Base-by-base conservation (phyloP, 805 yeast genomes). In the Schizosaccharomyces japonicus region DNA sequence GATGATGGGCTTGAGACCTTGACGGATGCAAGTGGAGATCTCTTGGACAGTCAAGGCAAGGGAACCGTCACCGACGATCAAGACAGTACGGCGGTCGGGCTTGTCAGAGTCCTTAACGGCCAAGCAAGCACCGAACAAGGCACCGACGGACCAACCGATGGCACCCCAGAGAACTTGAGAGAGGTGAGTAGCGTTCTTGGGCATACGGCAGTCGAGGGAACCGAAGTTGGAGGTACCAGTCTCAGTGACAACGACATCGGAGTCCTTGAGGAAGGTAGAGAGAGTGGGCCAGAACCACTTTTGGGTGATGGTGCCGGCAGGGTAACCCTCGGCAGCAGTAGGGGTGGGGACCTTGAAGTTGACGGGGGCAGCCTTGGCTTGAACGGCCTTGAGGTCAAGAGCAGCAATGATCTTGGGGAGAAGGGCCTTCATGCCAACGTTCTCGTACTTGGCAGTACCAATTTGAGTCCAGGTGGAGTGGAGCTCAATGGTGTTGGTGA, bases 41-140 rank as follows among this genome's bases (percentile, higher is more conserved):
- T 85, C 95, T 66, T 85, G 58, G 49, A 79, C 68, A 3, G 95
- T 83, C 93, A 85, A 80, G 65, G 82, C 94, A 1, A 94, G 87
- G 2, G 94, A 77, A 1, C 95, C 95, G 60, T 85, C 95, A 49
- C 95, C 95, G 65, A 80, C 84, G 17, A 82, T 63, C 25, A 84
- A 65, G 21, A 82, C 66, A 42, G 84, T 67, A 55, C 93, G 70
- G 29, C 76, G 69, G 11, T 2, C 55, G 44, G 56, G 52, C 32
- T 57, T 56, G 34, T 56, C 55, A 11, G 55, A 52, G 4, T 66
- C 63, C 39, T 55, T 57, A 45, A 67, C 54, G 0, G 90, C 95
- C 48, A 80, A 63, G 17, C 81, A 75, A 26, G 77, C 79, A 47
- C 95, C 95, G 50, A 85, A 69, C 3, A 90, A 71, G 10, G 85